These are phyloP conservation scores for Arthrobotrys sinensis DNA, from an alignment of 2,329 filamentous ascomycete genomes.

Conservation along the genomic window DNA sequence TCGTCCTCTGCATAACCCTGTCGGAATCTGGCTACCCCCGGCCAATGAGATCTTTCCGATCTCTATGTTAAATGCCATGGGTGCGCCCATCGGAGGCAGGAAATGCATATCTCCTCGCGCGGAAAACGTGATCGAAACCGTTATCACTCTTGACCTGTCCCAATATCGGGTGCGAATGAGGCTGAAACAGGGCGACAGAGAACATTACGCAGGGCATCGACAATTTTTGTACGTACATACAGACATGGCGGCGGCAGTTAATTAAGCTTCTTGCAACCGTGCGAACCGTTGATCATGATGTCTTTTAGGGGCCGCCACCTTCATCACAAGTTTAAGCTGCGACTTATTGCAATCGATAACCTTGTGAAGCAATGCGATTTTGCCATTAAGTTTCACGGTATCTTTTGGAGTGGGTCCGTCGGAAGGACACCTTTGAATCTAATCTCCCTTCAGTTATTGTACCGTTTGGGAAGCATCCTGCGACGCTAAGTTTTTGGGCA, in stretches of 20 bases:
- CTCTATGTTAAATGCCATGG: slow-evolving; percentile 31
- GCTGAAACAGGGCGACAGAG: slow-evolving; percentile 54
- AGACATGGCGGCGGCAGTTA: slow-evolving; percentile 16
- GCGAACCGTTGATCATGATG: slow-evolving; percentile 56
- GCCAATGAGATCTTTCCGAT: slow-evolving; percentile 57
- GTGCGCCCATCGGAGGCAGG: slow-evolving; percentile 36
- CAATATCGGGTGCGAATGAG: slow-evolving; percentile 50
- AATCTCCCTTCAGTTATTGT: slow-evolving; percentile 41
- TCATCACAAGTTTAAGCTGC: slow-evolving; percentile 5
- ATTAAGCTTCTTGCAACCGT: slow-evolving; percentile 56
- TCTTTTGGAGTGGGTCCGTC: slow-evolving; percentile 14
- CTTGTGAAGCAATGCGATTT: slow-evolving; percentile 4
- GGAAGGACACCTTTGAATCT: slow-evolving; percentile 33
- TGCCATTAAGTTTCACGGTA: slow-evolving; percentile 8
- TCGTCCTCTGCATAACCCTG: slow-evolving; percentile 35
- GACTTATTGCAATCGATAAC: slow-evolving; percentile 39
- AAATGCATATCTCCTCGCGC: slow-evolving; percentile 41
- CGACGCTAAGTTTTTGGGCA: slow-evolving; percentile 42
- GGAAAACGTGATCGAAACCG: slow-evolving; percentile 50
- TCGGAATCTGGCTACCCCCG: slow-evolving; percentile 25
- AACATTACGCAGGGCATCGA: slow-evolving; percentile 23
- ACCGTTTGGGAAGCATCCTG: slow-evolving; percentile 49
- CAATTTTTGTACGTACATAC: background rate
- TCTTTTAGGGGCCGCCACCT: slow-evolving; percentile 33
- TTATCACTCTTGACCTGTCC: slow-evolving; percentile 45